A percentile compares a stretch with the other conserved stretches of the same genome.
phyloP scores from a whole-genome alignment of 2,329 filamentous ascomycete species.

The Fusarium palustre region DNA sequence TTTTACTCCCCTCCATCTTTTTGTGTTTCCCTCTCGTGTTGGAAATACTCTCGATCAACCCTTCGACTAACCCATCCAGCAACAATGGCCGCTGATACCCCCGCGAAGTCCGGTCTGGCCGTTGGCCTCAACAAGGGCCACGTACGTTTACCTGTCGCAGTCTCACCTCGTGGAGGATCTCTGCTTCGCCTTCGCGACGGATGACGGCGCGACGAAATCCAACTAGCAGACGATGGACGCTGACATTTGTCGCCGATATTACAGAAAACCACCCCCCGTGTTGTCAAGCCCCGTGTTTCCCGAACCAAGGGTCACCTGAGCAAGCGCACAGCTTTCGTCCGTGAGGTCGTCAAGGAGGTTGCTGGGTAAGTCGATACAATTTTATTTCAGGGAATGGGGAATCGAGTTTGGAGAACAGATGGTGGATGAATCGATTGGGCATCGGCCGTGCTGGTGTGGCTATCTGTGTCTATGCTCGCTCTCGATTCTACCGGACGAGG shows the following conservation, averaged over 20 bases:
- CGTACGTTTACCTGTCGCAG: conserved; percentile 65
- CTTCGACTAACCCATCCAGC: conserved; percentile 51
- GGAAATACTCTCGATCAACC: conserved; percentile 43
- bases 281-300: conserved; percentile 81
- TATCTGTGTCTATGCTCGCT: not conserved
- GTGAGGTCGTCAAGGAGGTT: conserved; percentile 98
- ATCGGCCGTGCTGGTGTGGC: not conserved
- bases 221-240: conserved; percentile 71
- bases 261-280: conserved; percentile 86
- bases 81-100: conserved; percentile 70
- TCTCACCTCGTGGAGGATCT: conserved; percentile 83
- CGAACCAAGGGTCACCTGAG: conserved; percentile 94
- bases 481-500: not conserved
- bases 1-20: conserved; percentile 28
- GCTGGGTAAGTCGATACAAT: conserved; percentile 76
- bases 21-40: conserved; percentile 12
- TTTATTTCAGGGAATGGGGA: not conserved
- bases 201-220: conserved; percentile 35
- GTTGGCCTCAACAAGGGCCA: conserved; percentile 73
- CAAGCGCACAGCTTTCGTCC: conserved; percentile 96
- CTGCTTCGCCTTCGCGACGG: conserved; percentile 58
- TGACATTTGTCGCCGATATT: conserved; percentile 59
- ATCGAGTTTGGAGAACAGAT: not conserved
- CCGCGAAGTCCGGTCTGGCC: conserved; percentile 68
- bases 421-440: not conserved